Evolutionary conservation across 2,329 filamentous ascomycete genomes (phyloP).

Genomic region (Fusarium secorum): DNA sequence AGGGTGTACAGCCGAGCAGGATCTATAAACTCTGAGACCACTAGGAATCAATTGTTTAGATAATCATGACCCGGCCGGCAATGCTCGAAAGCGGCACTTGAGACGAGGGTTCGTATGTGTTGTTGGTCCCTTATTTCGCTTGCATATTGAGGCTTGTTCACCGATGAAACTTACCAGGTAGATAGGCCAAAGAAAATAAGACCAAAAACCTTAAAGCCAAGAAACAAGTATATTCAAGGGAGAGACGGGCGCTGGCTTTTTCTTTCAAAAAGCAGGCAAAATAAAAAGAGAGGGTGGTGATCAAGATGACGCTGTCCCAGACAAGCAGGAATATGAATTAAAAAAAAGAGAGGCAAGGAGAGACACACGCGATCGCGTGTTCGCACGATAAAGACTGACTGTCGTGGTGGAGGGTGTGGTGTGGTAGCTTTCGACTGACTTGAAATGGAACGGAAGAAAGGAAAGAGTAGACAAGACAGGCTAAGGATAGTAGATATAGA

Average conservation of each 20-base stretch:
- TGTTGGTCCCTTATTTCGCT: constrained; percentile 4
- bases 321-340: constrained; percentile 12
- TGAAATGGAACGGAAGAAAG: constrained; percentile 4
- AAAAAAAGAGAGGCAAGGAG: constrained; percentile 18
- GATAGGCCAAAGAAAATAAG: neutral
- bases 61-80: neutral
- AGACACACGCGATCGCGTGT: constrained; percentile 39
- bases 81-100: constrained; percentile 10
- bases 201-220: neutral
- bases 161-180: constrained; percentile 24
- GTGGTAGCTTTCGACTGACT: neutral
- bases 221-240: constrained; percentile 3
- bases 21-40: constrained; percentile 6
- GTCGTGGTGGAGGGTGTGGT: constrained; percentile 27
- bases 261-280: constrained; percentile 7
- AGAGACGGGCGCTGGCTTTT: constrained; percentile 12
- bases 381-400: constrained; percentile 38
- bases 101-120: neutral
- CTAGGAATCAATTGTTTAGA: constrained; percentile 2
- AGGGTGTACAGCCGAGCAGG: neutral
- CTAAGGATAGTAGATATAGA: constrained; percentile 17
- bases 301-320: constrained; percentile 26
- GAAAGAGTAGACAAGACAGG: constrained; percentile 12
- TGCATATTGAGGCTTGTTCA: constrained; percentile 15
- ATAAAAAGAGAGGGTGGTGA: constrained; percentile 24